phyloP scores from a whole-genome alignment of 2,329 filamentous ascomycete genomes.

The Chaetomiaceae sp. region DNA sequence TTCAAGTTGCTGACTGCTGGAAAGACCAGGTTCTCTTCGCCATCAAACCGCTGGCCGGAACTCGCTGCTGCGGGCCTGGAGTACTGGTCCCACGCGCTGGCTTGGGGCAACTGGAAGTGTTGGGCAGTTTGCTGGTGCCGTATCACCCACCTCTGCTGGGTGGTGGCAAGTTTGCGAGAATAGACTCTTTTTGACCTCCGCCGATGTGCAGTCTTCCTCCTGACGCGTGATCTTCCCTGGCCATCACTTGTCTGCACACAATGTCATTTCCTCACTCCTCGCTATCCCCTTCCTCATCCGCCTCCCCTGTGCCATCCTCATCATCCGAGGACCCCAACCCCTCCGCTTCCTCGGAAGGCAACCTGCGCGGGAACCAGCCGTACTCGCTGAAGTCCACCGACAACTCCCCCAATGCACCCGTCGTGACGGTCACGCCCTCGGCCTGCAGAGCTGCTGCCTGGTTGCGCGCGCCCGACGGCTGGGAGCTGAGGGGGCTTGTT shows the following conservation, averaged over 20 bases:
- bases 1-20: constrained; percentile 14
- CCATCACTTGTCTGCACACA: background rate
- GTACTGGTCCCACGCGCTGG: too few relatives aligned
- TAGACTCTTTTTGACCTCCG: too few relatives aligned
- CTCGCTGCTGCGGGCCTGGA: too few relatives aligned
- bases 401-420: constrained; percentile 45
- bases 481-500: too few relatives aligned
- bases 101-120: too few relatives aligned
- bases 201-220: too few relatives aligned
- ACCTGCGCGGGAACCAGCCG: constrained; percentile 49
- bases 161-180: too few relatives aligned
- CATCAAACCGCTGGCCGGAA: too few relatives aligned
- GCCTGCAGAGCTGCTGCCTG: constrained; percentile 45
- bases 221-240: too few relatives aligned
- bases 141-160: too few relatives aligned
- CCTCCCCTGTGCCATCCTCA: background rate
- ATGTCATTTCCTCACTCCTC: background rate
- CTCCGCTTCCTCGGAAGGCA: constrained; percentile 40
- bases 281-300: background rate
- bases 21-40: constrained; percentile 1
- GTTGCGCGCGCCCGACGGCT: constrained; percentile 41
- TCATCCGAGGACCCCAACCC: constrained; percentile 12
- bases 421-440: constrained; percentile 48
- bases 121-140: too few relatives aligned
- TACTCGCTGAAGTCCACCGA: constrained; percentile 45